Base-by-base conservation (phyloP, 2,329 filamentous ascomycete genomes). In the Paecilomyces variotii region DNA sequence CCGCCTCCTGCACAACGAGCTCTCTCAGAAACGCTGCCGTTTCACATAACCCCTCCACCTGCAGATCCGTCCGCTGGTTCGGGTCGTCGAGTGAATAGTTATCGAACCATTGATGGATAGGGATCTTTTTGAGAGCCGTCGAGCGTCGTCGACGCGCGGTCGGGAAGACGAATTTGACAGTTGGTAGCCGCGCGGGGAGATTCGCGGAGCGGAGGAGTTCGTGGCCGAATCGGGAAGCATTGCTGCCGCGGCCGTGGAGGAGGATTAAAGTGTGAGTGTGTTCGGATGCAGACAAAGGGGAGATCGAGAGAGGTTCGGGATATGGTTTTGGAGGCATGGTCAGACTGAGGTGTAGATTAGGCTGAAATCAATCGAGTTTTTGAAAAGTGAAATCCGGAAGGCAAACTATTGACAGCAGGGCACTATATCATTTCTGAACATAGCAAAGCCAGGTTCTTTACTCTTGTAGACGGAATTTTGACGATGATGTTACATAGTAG, bases 41-140 rank as follows among this genome's bases (percentile, higher is more conserved):
- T 61, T 81, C 76, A 3, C 66, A 65, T 1, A 83, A 67, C 0
- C 81, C 80, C 2, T 76, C 66, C 0, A 78, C 52, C 65, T 83
- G 79, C 9, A 74, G 61, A 4, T 82, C 69, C 52, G 71, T 69
- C 45, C 75, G 71, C n/a, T 75, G 64, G 0, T 70, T 69, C 0
- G 75, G 79, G 39, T 79, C 70, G 0, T 70, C 61, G 0, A 80
- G 65, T 1, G 72, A 73, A 19, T 73, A 77, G 9, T 77, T 72
- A 62, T 84, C 76, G 60, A 81, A 83, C 80, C 81, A 84, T 64
- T 81, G 78, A 7, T 78, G 77, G 39, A 82, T 74, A 10, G 71
- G 68, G 0, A 72, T 68, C 2, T 76, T 73, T 5, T 78, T 74
- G 51, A 80, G 77, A 2, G 73, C 70, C 0, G 67, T 73, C 0